Evolutionary conservation across 2,329 filamentous ascomycete species (phyloP).

Genomic region (Sclerotinia subarctica): DNA sequence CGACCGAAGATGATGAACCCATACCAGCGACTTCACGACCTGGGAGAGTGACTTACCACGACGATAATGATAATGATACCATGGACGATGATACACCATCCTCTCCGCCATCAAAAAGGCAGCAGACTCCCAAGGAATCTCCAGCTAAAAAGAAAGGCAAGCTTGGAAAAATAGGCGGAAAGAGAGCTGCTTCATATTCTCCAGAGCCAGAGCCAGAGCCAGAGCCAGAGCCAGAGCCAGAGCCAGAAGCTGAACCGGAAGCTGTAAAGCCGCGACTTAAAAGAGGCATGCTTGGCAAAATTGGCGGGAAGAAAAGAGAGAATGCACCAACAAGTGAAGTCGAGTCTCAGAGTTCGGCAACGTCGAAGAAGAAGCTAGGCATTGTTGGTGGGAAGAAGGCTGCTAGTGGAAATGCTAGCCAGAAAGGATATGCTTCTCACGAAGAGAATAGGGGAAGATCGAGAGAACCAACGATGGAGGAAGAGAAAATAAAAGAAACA

Average conservation of each 20-base stretch:
- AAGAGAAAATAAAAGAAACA: constrained; percentile 8
- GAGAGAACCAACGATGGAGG: constrained; percentile 22
- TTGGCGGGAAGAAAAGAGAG: constrained; percentile 33
- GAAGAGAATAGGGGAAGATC: constrained; percentile 23
- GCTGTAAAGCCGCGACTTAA: constrained; percentile 15
- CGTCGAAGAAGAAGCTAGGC: constrained; percentile 32
- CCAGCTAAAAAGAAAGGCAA: constrained; percentile 23
- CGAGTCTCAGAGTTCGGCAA: constrained; percentile 19
- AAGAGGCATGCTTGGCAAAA: constrained; percentile 31
- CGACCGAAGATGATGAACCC: constrained; percentile 20
- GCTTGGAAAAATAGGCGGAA: constrained; percentile 28
- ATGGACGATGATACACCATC: constrained; percentile 22
- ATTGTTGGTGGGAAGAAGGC: constrained; percentile 24
- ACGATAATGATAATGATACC: constrained; percentile 20
- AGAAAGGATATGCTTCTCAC: constrained; percentile 9
- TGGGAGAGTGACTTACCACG: not conserved
- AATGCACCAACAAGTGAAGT: constrained; percentile 18
- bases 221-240: constrained; percentile 19
- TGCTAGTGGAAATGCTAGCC: constrained; percentile 5
- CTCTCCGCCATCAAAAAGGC: constrained; percentile 1
- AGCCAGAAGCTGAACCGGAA: constrained; percentile 6
- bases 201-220: constrained; percentile 19
- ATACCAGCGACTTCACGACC: not conserved
- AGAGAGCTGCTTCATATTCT: constrained; percentile 23
- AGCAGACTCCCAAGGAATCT: not conserved